phyloP scores from a whole-genome alignment of 2,329 filamentous ascomycete genomes.

The Cadophora sp. region DNA sequence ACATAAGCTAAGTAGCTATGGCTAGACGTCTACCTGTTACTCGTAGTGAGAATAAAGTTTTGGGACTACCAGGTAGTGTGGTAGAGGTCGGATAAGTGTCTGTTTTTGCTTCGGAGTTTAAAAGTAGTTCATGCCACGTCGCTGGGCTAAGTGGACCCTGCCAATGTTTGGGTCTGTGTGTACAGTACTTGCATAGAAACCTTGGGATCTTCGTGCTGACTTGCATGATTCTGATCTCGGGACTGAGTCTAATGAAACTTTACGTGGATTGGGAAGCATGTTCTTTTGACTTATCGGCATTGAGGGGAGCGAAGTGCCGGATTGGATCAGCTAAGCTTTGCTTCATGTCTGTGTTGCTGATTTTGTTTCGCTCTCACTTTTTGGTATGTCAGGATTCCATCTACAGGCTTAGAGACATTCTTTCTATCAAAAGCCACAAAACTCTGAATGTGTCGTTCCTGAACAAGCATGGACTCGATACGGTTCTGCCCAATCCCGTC shows the following conservation, averaged over 20 bases:
- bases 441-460: too few species aligned
- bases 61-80: not conserved
- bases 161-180: constrained; percentile 7
- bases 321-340: too few species aligned
- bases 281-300: not conserved
- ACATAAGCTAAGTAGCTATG: not conserved
- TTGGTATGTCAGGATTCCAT: too few species aligned
- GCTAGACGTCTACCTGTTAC: not conserved
- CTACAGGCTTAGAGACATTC: too few species aligned
- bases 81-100: not conserved
- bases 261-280: not conserved
- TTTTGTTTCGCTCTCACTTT: too few species aligned
- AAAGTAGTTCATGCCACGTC: constrained; percentile 1
- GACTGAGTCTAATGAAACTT: not conserved
- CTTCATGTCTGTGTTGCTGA: too few species aligned
- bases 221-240: not conserved
- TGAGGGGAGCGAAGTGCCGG: too few species aligned
- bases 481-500: too few species aligned
- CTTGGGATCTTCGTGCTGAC: not conserved
- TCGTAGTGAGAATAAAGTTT: not conserved
- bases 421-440: too few species aligned
- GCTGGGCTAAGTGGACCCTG: not conserved
- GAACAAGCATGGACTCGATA: too few species aligned
- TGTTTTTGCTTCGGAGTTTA: not conserved
- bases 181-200: not conserved